Base-by-base conservation (phyloP, 768 basidiomycete species). In the Mycena epipterygia region DNA sequence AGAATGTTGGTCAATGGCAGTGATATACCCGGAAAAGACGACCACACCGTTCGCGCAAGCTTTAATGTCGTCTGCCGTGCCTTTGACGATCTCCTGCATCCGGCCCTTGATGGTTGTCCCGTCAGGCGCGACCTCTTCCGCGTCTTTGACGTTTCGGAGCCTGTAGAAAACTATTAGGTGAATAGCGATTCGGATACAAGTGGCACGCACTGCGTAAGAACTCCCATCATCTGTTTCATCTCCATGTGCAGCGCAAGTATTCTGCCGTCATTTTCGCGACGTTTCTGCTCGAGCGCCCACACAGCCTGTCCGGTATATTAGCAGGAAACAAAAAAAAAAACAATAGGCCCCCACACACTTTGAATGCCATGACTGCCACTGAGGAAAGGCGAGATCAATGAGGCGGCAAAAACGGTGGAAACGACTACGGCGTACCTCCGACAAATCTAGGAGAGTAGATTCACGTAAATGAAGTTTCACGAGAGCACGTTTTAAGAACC, bases 331-430 rank as follows among this genome's bases (percentile, higher is more conserved):
- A 6, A 37, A 14, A 37, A 37, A 7, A 6, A 37, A 37, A 37
- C 14, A 14, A 41, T 17, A 16, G 14, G 39, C 14, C 4, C 19
- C 39, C 5, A 41, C n/a, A 17, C 7, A 41, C 81, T 58, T 82
- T 81, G 79, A 85, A 84, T 0, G 82, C 83, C 35, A 83, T 64
- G 23, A 85, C 81, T 29, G 76, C 82, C 37, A 84, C 85, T 72
- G 21, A 14, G 48, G 16, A 5, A 12, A 11, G 16, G 39, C 17
- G 63, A 16, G 44, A 25, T 5, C 27, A 8, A 7, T 42, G 19
- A 21, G 39, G 0, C 2, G 7, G 1, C 0, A 1, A 8, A 19
- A 33, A 32, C 1, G 19, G 6, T 3, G 30, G 25, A 21, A 29
- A n/a, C n/a, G n/a, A n/a, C n/a, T n/a, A n/a, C n/a, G 46, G 37